Conservation (phyloP, 2,329 filamentous ascomycete species). For the Conoideocrella luteorostrata region DNA sequence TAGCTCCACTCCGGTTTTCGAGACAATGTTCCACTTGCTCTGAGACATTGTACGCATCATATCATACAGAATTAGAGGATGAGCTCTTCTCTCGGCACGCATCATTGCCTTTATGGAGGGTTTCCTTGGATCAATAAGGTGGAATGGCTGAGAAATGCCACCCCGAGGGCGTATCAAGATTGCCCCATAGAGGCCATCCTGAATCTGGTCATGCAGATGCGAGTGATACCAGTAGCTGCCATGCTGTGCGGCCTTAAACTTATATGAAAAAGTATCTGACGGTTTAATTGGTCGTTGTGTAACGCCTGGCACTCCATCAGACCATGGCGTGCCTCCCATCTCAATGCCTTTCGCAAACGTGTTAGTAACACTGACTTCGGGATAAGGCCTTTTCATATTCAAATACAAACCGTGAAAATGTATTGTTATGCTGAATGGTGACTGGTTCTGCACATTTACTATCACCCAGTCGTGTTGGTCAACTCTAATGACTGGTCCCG, state of each 20-base stretch:
- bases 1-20: conserved; percentile 38
- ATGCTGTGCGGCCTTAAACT: conserved; percentile 48
- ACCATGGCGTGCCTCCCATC: conserved; percentile 49
- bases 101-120: conserved; percentile 37
- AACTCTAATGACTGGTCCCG: conserved; percentile 50
- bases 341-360: conserved; percentile 32
- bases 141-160: conserved; percentile 36
- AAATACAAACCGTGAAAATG: conserved; percentile 41
- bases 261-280: conserved; percentile 34
- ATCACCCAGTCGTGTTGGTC: conserved; percentile 24
- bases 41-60: conserved; percentile 48
- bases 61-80: conserved; percentile 48
- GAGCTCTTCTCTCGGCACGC: conserved; percentile 39
- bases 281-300: conserved; percentile 46
- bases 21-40: conserved; percentile 37
- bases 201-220: conserved; percentile 47
- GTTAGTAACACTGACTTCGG: not conserved
- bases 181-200: conserved; percentile 54
- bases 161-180: conserved; percentile 41
- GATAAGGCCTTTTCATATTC: too few species aligned
- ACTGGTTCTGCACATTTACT: conserved; percentile 38
- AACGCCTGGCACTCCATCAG: conserved; percentile 53
- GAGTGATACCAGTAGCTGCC: conserved; percentile 58
- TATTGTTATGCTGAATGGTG: conserved; percentile 40
- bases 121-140: conserved; percentile 34